Evolutionary conservation across 1,284 basidiomycete genomes (phyloP), one percentile per base, ranked within the genome.

Genomic region (Ganoderma sp.): DNA sequence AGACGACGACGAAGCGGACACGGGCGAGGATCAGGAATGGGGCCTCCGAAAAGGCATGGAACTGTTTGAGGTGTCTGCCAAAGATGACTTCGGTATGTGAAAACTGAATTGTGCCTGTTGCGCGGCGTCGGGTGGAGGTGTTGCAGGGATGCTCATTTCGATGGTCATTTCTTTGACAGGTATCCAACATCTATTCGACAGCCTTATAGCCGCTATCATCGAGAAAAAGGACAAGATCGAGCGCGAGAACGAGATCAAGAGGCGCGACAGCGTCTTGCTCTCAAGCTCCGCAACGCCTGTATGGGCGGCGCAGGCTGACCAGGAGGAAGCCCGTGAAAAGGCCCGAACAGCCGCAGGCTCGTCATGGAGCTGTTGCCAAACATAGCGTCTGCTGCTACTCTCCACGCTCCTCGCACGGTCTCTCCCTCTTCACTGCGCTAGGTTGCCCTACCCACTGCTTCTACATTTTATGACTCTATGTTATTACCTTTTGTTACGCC

Each of bases 21-120:
- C 80, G 15, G 83, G 85, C n/a, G 87, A 90, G 60, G 85, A 85
- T 61, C 81, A 83, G 56, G 89, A 93, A 73, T 93, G 91, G 90
- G 92, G 92, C 10, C 83, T 93, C 50, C 87, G 85, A 76, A 91
- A 90, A 75, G 91, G 88, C 67, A 93, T 94, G 89, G 89, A 92
- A 75, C 83, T 95, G 19, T 93, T 92, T 72, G 93, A 96, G 77
- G 93, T 95, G 37, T 94, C 92, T 65, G 90, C 93, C 67, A 95
- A 94, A 79, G 93, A 95, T 75, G 90, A 92, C 75, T 78, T 81
- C 59, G 94, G 93, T 94, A 71, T 75, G 89, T 45, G 60, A 43
- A 54, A 34, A 34, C 7, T 34, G 28, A 52, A 52, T 52, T 52
- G 48, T 52, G 22, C 22, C 57, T 25, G 45, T 50, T 10, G 43